Evolutionary conservation across 2,329 filamentous ascomycete genomes (phyloP).

Genomic region (Zymoseptoria pseudotritici): DNA sequence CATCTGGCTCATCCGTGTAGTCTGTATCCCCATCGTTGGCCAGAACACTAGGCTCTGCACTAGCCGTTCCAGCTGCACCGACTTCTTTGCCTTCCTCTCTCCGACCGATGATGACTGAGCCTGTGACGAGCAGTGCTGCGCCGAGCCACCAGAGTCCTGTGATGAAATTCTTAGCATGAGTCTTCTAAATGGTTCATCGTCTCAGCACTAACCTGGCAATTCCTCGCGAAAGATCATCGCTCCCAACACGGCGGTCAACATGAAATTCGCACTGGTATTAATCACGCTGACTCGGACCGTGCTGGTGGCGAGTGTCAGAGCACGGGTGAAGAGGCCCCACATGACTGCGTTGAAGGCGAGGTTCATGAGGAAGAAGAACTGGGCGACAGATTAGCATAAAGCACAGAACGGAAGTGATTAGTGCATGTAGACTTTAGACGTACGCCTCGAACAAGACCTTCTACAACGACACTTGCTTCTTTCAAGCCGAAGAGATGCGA

Average conservation of each 20-base stretch:
- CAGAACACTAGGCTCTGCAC: conserved; percentile 11
- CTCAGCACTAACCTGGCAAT: conserved; percentile 45
- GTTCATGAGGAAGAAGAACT: conserved; percentile 71
- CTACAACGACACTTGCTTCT: conserved; percentile 41
- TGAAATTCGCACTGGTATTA: conserved; percentile 76
- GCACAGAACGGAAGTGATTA: background rate
- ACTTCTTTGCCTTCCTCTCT: conserved; percentile 50
- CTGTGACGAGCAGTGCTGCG: conserved; percentile 62
- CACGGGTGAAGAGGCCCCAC: conserved; percentile 77
- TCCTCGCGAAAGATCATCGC: conserved; percentile 63
- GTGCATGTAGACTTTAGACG: conserved; percentile 19
- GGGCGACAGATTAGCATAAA: background rate
- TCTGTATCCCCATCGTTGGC: conserved; percentile 7
- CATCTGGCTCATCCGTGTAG: conserved; percentile 27
- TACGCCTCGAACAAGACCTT: conserved; percentile 46
- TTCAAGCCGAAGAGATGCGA: conserved; percentile 42
- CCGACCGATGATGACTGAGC: conserved; percentile 69
- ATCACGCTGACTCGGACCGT: conserved; percentile 75
- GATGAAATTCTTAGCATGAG: background rate
- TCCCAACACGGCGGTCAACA: conserved; percentile 67
- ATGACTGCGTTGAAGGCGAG: conserved; percentile 70
- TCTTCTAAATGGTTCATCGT: background rate
- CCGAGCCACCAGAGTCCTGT: conserved; percentile 65
- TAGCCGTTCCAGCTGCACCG: conserved; percentile 15
- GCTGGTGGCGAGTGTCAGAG: conserved; percentile 64